Percentiles rank a stretch among this genome's conserved stretches.
These are phyloP conservation scores for Hypoxylon sp. DNA, from an alignment of 2,329 filamentous ascomycete genomes.

Conservation along the genomic window DNA sequence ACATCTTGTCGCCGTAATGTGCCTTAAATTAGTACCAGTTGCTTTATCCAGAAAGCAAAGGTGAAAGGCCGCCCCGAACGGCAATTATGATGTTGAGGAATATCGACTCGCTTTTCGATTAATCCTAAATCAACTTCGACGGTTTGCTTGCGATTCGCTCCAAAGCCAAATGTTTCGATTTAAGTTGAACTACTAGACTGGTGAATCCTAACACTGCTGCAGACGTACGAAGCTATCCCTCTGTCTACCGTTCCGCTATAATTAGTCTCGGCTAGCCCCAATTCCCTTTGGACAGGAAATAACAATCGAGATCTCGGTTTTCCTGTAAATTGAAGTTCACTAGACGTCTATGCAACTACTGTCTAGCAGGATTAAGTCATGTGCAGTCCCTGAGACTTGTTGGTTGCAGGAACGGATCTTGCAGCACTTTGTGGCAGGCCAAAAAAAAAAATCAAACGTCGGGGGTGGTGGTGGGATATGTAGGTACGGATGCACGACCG, in stretches of 20 bases:
- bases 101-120: conserved; percentile 31
- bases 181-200: conserved; percentile 31
- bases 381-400: conserved; percentile 33
- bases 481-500: conserved; percentile 51
- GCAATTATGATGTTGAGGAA: conserved; percentile 34
- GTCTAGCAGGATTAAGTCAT: conserved; percentile 16
- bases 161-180: conserved; percentile 16
- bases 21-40: conserved; percentile 43
- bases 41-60: conserved; percentile 52
- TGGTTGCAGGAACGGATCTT: conserved; percentile 42
- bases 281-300: conserved; percentile 14
- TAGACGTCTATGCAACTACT: conserved; percentile 21
- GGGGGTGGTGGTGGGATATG: conserved; percentile 49
- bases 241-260: conserved; percentile 28
- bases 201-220: conserved; percentile 25
- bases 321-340: conserved; percentile 28
- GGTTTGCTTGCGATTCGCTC: conserved; percentile 17
- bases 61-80: conserved; percentile 43
- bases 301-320: conserved; percentile 18
- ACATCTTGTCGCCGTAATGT: conserved; percentile 50
- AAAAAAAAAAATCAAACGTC: conserved; percentile 42
- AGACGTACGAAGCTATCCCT: conserved; percentile 2
- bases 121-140: conserved; percentile 29
- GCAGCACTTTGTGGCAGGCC: conserved; percentile 38
- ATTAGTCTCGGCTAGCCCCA: conserved; percentile 31